Percentiles rank a stretch among this genome's conserved stretches.
Conservation (phyloP, 495 filamentous ascomycete genomes). For the Trichoderma erinaceum region DNA sequence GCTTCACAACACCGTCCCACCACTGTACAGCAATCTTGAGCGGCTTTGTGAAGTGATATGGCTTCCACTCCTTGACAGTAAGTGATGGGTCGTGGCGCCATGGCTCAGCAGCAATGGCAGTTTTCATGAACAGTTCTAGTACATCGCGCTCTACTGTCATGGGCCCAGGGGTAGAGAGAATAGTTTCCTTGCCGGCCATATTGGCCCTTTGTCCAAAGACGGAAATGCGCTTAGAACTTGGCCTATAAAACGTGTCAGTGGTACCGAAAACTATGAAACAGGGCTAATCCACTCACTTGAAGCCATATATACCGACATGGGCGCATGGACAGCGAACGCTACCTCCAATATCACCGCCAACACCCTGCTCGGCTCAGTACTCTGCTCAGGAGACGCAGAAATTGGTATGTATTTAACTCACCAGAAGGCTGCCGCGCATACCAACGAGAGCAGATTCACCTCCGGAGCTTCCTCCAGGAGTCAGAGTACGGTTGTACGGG, state of each 20-base stretch:
- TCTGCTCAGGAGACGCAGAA: background rate
- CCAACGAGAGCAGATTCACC: constrained; percentile 51
- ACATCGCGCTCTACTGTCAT: constrained; percentile 27
- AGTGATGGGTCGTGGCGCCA: constrained; percentile 53
- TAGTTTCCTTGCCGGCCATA: constrained; percentile 21
- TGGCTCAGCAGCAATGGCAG: constrained; percentile 48
- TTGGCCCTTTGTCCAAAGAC: constrained; percentile 32
- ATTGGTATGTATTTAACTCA: constrained; percentile 14
- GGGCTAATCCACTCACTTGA: background rate
- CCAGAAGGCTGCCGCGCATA: constrained; percentile 37
- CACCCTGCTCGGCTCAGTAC: constrained; percentile 32
- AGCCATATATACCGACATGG: constrained; percentile 45
- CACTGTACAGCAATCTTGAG: constrained; percentile 9
- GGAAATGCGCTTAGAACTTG: constrained; percentile 49
- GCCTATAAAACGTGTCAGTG: constrained; percentile 22
- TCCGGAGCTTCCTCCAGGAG: constrained; percentile 58
- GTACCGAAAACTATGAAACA: too few species aligned
- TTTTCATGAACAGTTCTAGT: constrained; percentile 56
- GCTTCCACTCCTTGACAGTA: constrained; percentile 53
- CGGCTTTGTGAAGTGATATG: constrained; percentile 22
- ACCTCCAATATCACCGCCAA: constrained; percentile 65
- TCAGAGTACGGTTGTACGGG: constrained; percentile 50
- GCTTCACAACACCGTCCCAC: constrained; percentile 8
- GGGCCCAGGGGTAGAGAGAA: constrained; percentile 40
- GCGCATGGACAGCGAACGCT: constrained; percentile 61